A percentile compares a stretch with the other conserved stretches of the same genome.
Conservation (phyloP, 148 eudicot genomes). For the Bassia scoparia region DNA sequence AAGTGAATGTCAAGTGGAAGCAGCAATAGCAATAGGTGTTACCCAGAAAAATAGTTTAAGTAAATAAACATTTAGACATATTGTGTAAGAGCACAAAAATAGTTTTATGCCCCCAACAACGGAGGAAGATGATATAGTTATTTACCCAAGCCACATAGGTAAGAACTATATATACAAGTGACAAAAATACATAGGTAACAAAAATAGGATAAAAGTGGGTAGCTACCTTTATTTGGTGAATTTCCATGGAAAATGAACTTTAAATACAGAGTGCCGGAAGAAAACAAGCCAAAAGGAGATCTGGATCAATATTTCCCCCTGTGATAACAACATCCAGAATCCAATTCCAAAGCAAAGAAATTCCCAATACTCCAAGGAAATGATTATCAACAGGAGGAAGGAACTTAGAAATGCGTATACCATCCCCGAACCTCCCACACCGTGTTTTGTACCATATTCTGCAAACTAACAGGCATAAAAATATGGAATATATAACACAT, state of each 20-base stretch:
- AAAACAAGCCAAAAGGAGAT: slow-evolving; percentile 87
- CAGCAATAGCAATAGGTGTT: too few species aligned
- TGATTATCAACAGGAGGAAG: not conserved
- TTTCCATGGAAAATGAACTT: slow-evolving; percentile 93
- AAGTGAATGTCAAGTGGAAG: too few species aligned
- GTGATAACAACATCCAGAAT: slow-evolving; percentile 16
- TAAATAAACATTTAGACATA: too few species aligned
- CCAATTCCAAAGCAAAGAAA: not conserved
- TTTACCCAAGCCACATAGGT: too few species aligned
- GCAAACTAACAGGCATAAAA: slow-evolving; percentile 26
- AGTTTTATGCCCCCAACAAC: too few species aligned
- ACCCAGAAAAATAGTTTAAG: too few species aligned
- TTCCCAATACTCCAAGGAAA: not conserved
- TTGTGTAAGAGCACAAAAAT: too few species aligned
- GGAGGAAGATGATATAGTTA: too few species aligned
- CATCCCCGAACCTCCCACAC: slow-evolving; percentile 77
- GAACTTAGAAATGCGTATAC: slow-evolving; percentile 90
- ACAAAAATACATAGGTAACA: not conserved
- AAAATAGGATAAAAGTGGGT: not conserved
- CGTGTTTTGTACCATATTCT: slow-evolving; percentile 87
- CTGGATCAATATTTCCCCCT: slow-evolving; percentile 96
- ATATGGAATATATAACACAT: slow-evolving; percentile 3
- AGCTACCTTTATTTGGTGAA: slow-evolving; percentile 93
- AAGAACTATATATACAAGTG: not conserved
- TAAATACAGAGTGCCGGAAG: slow-evolving; percentile 98